Percentiles rank a stretch among this genome's conserved stretches.
phyloP scores from a whole-genome alignment of 164 flowering plant genomes.

The Litsea cubeba region DNA sequence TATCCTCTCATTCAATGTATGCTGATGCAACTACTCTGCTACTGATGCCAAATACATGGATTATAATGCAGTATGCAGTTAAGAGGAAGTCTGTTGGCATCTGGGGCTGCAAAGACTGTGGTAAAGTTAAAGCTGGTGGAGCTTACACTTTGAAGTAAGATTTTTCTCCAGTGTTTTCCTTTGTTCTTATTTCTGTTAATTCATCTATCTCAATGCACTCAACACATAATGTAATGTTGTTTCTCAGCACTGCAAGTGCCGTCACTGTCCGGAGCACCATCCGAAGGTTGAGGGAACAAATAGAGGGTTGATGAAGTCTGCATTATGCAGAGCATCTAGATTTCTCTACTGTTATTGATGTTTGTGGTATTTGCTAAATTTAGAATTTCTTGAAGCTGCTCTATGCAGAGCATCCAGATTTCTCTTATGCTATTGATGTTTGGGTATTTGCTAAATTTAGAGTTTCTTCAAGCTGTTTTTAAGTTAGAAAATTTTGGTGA shows the following conservation, averaged over 20 bases:
- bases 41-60: background rate
- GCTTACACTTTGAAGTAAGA: slow-evolving; percentile 23
- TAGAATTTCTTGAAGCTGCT: background rate
- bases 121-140: slow-evolving; percentile 24
- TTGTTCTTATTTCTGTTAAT: background rate
- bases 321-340: background rate
- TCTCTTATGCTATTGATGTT: background rate
- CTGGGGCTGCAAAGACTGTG: slow-evolving; percentile 28
- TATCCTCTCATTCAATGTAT: background rate
- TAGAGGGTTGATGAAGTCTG: slow-evolving; percentile 40
- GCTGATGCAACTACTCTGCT: background rate
- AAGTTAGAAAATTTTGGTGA: background rate
- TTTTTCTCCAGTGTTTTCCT: background rate
- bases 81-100: slow-evolving; percentile 25
- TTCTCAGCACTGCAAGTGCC: slow-evolving; percentile 77
- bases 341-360: background rate
- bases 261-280: slow-evolving; percentile 90
- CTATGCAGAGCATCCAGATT: no score
- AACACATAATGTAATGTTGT: background rate
- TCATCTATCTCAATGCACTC: no score
- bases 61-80: slow-evolving; percentile 16
- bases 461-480: background rate
- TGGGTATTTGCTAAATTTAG: background rate
- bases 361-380: no score
- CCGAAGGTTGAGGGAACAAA: slow-evolving; percentile 83